Evolutionary conservation across 1,284 basidiomycete genomes (phyloP), one percentile per base, ranked within the genome.

Genomic region (Tilletia caries): DNA sequence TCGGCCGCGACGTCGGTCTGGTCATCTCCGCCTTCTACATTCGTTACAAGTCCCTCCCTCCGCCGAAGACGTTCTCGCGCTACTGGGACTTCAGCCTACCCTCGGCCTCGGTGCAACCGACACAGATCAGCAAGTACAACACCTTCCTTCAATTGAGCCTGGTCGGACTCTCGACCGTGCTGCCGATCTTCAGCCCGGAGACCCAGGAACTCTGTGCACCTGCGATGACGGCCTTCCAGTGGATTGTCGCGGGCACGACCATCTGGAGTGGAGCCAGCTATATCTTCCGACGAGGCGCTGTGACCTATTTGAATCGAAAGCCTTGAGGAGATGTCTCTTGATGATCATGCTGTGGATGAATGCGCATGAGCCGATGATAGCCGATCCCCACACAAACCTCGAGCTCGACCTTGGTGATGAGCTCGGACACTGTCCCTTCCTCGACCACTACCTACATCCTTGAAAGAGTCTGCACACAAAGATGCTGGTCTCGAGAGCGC

Each of bases 1-100:
- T 98, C 46, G 94, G 93, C 2, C 88, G 95, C 29, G 95, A 99
- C 83, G 88, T 93, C 1, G 87, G 91, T 4, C 87, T 99, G 54
- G 91, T 91, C 72, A 82, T 96, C 5, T 92, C 92, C 4, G 96
- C 95, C 2, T 95, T 99, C 81, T 93, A 92, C 81, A 93, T 97
- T 77, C 91, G 95, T 32, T 98, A 92, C 84, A 91, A 89, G 2
- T 92, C 94, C 0, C 85, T 98, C 6, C 91, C 94, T 10, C 86
- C 87, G 64, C 95, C 95, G 1, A 95, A 95, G 90, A 97, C 94
- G 0, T 89, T 93, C 78, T 82, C 86, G 62, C 88, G 95, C 46
- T 98, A 98, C 84, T 98, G 93, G 90, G 92, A 98, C 82, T 92
- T 95, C 71, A 91, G 91, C 15, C 89, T 98, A 71, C 94, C 95